Evolutionary conservation across 176 grass and related monocot genomes (phyloP), one percentile per base, ranked within the genome.

Genomic region (Tillandsia fasciculata): DNA sequence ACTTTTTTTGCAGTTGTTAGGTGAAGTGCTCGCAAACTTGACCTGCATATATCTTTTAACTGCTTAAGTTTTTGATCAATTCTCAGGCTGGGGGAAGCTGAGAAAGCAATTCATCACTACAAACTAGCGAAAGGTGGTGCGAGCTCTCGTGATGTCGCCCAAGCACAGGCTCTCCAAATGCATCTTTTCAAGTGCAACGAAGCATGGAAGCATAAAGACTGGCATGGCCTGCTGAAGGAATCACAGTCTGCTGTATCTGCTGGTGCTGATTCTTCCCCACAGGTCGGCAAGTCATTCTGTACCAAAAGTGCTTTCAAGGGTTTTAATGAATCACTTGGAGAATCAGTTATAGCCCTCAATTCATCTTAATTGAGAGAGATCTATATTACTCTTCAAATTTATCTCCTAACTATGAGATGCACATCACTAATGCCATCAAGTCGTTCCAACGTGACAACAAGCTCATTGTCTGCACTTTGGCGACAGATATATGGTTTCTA

Each of bases 41-140:
- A 5, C 29, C 3, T 33, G 28, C 28, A 3, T 33, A 33, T 33
- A 6, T 33, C 29, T 5, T 33, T 33, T 33, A 33, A 33, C 29
- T 6, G 29, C 29, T 0, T 33, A 33, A 5, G 29, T 6, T 4
- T 6, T 33, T 33, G 23, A 13, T 64, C 47, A 53, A 18, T 2
- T 65, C 10, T 29, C 73, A 75, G 73, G 73, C 53, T 75, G 9
- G 73, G 73, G 8, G 20, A 65, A 15, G 63, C 66, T 65, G 73
- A 66, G 48, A 49, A 75, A 66, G 63, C 73, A 75, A 52, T 63
- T 66, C 15, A 33, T 52, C 8, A 28, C 29, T 12, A 20, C 63
- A 2, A 50, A 13, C 26, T 24, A 65, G 23, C 49, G 13, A 33
- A 33, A 33, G 29, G 29, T 33, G 29, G 6, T 5, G 22, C 11